Evolutionary conservation across 441 rosid species (phyloP).

Genomic region (Rhodomyrtus psidioides): DNA sequence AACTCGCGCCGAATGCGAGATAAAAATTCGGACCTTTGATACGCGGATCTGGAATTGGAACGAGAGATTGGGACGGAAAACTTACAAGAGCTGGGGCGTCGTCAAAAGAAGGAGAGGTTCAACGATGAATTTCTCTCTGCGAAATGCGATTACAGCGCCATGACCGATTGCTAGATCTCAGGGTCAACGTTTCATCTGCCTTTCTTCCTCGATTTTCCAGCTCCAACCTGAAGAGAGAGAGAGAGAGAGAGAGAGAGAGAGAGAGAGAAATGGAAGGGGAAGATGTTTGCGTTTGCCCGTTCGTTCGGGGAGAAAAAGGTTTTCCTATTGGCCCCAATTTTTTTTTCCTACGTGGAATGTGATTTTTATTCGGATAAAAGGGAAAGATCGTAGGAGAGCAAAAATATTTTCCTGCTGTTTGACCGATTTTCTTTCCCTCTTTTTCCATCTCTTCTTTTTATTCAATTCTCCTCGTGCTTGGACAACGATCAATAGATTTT

Average conservation of each 20-base stretch:
- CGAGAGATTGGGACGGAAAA: neutral
- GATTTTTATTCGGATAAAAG: neutral
- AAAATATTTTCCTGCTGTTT: neutral
- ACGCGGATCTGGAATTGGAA: neutral
- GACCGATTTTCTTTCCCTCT: neutral
- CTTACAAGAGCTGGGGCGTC: conserved; percentile 1
- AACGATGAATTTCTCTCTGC: neutral
- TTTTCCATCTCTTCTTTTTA: neutral
- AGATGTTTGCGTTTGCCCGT: neutral
- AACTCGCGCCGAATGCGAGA: neutral
- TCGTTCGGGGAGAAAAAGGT: neutral
- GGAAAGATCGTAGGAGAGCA: neutral
- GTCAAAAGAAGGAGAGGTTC: neutral
- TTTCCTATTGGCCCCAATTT: conserved; percentile 15
- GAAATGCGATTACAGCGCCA: neutral
- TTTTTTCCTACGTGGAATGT: neutral
- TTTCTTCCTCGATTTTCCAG: neutral
- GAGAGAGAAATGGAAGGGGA: no score
- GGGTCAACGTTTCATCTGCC: conserved; percentile 24
- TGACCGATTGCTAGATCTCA: conserved; percentile 8
- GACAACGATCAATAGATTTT: no score
- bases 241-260: neutral
- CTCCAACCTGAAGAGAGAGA: neutral
- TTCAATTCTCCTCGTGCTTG: neutral
- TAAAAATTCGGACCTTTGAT: neutral